A percentile compares a stretch with the other conserved stretches of the same genome.
These are phyloP conservation scores for Kuraishia capsulata DNA, from an alignment of 805 yeast species.

Conservation along the genomic window DNA sequence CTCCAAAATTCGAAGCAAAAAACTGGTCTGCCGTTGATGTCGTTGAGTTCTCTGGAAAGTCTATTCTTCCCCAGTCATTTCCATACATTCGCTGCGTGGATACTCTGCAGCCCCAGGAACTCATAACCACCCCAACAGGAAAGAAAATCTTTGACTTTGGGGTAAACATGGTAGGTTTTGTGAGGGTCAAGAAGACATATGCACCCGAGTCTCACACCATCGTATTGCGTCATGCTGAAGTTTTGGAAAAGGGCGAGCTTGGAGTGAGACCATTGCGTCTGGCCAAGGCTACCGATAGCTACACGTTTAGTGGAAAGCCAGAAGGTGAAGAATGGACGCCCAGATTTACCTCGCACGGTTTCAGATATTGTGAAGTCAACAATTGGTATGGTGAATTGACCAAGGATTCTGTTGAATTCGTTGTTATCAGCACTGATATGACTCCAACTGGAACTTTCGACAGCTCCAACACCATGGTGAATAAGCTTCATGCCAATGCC, in stretches of 20 bases:
- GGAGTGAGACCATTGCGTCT: slow-evolving; percentile 14
- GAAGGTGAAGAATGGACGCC: slow-evolving; percentile 13
- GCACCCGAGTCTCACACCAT: slow-evolving; percentile 11
- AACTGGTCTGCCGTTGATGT: background rate
- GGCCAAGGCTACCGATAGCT: slow-evolving; percentile 12
- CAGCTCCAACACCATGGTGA: slow-evolving; percentile 11
- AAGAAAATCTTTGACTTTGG: slow-evolving; percentile 17
- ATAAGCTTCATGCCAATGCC: slow-evolving; percentile 10
- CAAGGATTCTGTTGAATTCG: slow-evolving; percentile 8
- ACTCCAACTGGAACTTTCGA: slow-evolving; percentile 11
- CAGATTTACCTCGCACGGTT: slow-evolving; percentile 16
- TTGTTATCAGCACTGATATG: slow-evolving; percentile 11
- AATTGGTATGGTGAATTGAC: slow-evolving; percentile 11
- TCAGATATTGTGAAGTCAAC: slow-evolving; percentile 13
- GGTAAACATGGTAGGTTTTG: slow-evolving; percentile 14
- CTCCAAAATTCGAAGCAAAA: background rate
- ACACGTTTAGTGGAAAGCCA: slow-evolving; percentile 10
- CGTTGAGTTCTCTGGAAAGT: background rate
- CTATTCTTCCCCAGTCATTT: slow-evolving; percentile 6
- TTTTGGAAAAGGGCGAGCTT: slow-evolving; percentile 15
- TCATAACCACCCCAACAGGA: slow-evolving; percentile 10
- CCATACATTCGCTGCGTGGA: slow-evolving; percentile 9
- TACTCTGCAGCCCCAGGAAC: slow-evolving; percentile 7
- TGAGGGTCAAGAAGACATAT: slow-evolving; percentile 7
- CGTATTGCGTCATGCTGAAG: slow-evolving; percentile 15